Base-by-base conservation (phyloP, 2,329 filamentous ascomycete species). In the Lecanicillium sp. region DNA sequence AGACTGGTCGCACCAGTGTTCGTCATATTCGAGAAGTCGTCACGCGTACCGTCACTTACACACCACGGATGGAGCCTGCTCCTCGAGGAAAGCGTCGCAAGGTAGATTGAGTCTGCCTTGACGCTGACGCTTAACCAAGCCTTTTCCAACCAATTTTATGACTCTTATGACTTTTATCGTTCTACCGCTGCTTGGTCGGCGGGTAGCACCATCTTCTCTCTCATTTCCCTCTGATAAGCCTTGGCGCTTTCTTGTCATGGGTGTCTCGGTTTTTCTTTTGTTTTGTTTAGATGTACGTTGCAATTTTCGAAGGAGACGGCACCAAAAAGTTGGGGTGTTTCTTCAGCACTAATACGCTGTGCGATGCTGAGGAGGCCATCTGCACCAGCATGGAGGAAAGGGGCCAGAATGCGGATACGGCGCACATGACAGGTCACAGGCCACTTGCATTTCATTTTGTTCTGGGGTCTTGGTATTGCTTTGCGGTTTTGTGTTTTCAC, bases 51-150 rank as follows among this genome's bases (percentile, higher is more conserved):
- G 85, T 95, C 43, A 95, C 86, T 29, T 95, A 94, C 62, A 94
- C 85, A 57, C 83, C 79, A 44, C 72, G 81, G 48, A 85, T 96
- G 66, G 85, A 88, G 48, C 85, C 89, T 17, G 87, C 89, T 28
- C 90, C 88, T 7, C 89, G 89, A 60, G 89, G 89, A 47, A 96
- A 95, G 74, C 79, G 88, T 65, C 82, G 89, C 66, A 94, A 86
- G 69, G 60, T 71, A 35, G 68, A 73, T 47, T 68, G 51, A 55
- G 40, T 14, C 30, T 20, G 19, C 7, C 14, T 29, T 4, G 29
- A 25, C 11, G 7, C 36, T 33, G 38, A 36, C 33, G 36, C 27
- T 17, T 11, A 13, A 31, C 20, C 15, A 9, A 11, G 27, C n/a
- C 25, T 33, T 29, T 29, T 30, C 22, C 22, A 25, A 37, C 35